phyloP scores from a whole-genome alignment of 768 basidiomycete genomes.

The Gyrodon lividus region DNA sequence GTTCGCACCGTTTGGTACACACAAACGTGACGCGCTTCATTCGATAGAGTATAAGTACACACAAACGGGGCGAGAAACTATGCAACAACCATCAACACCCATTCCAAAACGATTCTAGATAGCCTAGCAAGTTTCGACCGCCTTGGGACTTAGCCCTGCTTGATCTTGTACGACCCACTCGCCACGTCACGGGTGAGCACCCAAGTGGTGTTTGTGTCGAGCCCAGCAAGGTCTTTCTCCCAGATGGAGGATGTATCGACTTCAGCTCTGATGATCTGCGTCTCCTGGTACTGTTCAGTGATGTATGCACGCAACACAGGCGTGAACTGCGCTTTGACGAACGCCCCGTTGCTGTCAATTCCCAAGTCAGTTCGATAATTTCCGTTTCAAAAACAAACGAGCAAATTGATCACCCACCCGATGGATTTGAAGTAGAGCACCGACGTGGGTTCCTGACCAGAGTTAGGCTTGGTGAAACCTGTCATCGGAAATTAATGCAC shows the following conservation, averaged over 20 bases:
- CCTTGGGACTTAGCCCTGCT: too few species aligned
- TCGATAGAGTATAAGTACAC: too few species aligned
- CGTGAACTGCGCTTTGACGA: too few species aligned
- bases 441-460: not conserved
- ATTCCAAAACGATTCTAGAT: too few species aligned
- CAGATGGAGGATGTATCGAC: not conserved
- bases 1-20: too few species aligned
- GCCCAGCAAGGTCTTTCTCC: not conserved
- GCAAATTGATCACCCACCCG: too few species aligned
- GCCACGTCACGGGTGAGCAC: not conserved
- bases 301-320: not conserved
- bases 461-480: not conserved
- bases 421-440: not conserved
- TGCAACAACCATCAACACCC: too few species aligned
- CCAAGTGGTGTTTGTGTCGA: not conserved
- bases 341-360: not conserved
- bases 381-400: not conserved
- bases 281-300: not conserved
- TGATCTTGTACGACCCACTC: not conserved
- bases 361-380: not conserved
- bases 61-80: too few species aligned
- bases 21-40: too few species aligned
- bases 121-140: too few species aligned
- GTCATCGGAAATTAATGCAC: not conserved
- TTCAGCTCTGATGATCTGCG: not conserved